These are phyloP conservation scores for Ophiostoma himal-ulmi DNA, from an alignment of 2,329 filamentous ascomycete genomes.

Conservation along the genomic window DNA sequence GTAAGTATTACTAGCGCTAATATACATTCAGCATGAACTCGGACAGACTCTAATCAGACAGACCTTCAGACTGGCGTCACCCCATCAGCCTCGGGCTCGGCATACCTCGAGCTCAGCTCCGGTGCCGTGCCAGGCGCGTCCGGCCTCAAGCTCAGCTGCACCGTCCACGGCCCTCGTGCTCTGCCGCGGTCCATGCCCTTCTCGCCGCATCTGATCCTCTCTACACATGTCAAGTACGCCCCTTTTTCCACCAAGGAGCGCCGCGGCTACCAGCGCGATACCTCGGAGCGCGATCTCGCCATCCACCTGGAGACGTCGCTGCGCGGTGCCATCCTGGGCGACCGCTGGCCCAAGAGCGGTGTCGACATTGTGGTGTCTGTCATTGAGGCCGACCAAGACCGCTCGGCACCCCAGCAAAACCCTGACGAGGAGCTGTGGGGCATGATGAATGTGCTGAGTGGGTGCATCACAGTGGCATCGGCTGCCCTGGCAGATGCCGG, in stretches of 20 bases:
- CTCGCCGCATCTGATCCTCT: conserved; percentile 84
- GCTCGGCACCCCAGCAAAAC: conserved; percentile 42
- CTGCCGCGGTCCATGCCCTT: conserved; percentile 86
- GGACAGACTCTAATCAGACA: conserved; percentile 34
- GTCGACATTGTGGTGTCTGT: conserved; percentile 93
- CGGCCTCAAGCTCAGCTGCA: conserved; percentile 85
- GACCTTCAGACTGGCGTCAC: conserved; percentile 88
- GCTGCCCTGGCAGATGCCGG: conserved; percentile 90
- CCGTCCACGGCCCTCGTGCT: conserved; percentile 87
- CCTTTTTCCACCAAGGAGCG: conserved; percentile 83
- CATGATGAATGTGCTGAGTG: conserved; percentile 83
- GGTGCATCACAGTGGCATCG: conserved; percentile 88
- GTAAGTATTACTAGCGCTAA: conserved; percentile 47
- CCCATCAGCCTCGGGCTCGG: conserved; percentile 87
- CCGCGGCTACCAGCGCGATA: conserved; percentile 79
- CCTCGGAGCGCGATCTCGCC: conserved; percentile 79
- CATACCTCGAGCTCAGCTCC: conserved; percentile 67
- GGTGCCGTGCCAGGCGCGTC: conserved; percentile 36
- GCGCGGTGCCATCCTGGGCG: conserved; percentile 81
- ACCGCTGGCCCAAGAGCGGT: conserved; percentile 96
- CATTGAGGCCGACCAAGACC: conserved; percentile 85
- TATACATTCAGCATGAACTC: neutral
- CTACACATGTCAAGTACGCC: conserved; percentile 92
- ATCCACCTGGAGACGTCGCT: conserved; percentile 88
- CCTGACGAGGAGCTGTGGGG: conserved; percentile 65